Conservation (phyloP, 148 eudicot species). For the Simmondsia chinensis region DNA sequence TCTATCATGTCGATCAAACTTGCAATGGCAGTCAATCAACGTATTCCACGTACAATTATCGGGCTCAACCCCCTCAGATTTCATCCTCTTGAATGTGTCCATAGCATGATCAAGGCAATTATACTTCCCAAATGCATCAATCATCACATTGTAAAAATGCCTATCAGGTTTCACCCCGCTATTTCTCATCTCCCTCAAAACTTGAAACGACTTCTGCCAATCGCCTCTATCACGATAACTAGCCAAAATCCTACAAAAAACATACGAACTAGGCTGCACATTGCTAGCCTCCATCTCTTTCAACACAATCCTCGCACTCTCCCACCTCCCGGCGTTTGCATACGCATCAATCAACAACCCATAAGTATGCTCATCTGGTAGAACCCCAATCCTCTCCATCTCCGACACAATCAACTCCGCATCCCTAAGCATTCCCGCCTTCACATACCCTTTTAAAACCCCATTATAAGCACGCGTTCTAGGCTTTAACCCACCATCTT, state of each 20-base stretch:
- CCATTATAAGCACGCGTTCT: constrained; percentile 88
- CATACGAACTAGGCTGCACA: constrained; percentile 64
- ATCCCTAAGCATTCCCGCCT: constrained; percentile 58
- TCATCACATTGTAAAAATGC: constrained; percentile 86
- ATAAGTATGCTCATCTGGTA: constrained; percentile 81
- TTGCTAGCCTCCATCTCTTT: constrained; percentile 78
- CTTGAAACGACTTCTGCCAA: constrained; percentile 91
- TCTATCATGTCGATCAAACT: constrained; percentile 57
- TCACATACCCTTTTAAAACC: constrained; percentile 81
- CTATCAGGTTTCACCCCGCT: constrained; percentile 85
- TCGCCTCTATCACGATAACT: constrained; percentile 81
- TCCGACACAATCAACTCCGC: constrained; percentile 74
- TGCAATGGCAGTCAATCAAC: constrained; percentile 77
- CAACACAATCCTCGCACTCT: constrained; percentile 88
- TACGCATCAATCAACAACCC: constrained; percentile 82
- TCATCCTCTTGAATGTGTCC: constrained; percentile 77
- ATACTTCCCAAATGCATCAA: constrained; percentile 91
- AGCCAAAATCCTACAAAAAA: constrained; percentile 77
- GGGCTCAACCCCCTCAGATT: constrained; percentile 70
- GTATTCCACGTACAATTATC: constrained; percentile 96
- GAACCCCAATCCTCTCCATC: constrained; percentile 75
- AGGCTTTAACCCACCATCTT: constrained; percentile 78
- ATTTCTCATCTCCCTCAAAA: constrained; percentile 80
- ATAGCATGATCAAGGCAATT: constrained; percentile 88
- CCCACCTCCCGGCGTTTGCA: constrained; percentile 90